A percentile compares a stretch with the other conserved stretches of the same genome.
Conservation (phyloP, 192 early-diverging fungal genomes). For the Jimgerdemannia lactiflua region DNA sequence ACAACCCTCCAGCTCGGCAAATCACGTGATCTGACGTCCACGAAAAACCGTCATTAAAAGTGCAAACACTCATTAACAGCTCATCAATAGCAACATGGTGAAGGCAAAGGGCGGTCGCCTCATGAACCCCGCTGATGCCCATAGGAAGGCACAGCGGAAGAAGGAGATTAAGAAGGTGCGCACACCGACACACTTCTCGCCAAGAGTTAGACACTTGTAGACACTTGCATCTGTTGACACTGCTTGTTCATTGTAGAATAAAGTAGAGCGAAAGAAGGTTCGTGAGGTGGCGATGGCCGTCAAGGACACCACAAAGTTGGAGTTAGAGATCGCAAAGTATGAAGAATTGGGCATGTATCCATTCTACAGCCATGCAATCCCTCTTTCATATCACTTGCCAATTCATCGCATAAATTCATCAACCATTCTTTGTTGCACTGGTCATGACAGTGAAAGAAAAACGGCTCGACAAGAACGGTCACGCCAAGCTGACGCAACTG, state of each 20-base stretch:
- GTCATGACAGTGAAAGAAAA: conserved; percentile 23
- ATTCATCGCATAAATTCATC: not conserved
- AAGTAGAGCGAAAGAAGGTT: conserved; percentile 56
- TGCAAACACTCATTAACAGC: too few relatives aligned
- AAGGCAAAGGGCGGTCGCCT: conserved; percentile 36
- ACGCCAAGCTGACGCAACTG: conserved; percentile 37
- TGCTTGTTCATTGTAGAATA: conserved; percentile 49
- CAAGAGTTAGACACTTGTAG: not conserved
- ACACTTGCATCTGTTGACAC: not conserved
- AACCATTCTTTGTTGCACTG: not conserved
- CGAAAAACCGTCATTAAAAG: too few relatives aligned
- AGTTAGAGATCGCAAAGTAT: conserved; percentile 44
- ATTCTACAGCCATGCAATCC: too few relatives aligned
- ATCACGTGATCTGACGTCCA: too few relatives aligned
- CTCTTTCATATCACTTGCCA: too few relatives aligned
- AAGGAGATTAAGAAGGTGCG: conserved; percentile 58
- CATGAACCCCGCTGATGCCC: conserved; percentile 43
- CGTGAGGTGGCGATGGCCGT: conserved; percentile 48
- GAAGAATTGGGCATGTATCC: conserved; percentile 38
- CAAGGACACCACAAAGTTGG: conserved; percentile 53
- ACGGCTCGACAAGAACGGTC: conserved; percentile 43
- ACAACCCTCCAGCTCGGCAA: too few relatives aligned
- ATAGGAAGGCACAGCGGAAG: conserved; percentile 49
- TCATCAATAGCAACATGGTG: conserved; percentile 14
- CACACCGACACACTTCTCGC: not conserved